Percentiles rank a stretch among this genome's conserved stretches.
These are phyloP conservation scores for Theileria equi DNA, from an alignment of 169 alveolate genomes.

Conservation along the genomic window DNA sequence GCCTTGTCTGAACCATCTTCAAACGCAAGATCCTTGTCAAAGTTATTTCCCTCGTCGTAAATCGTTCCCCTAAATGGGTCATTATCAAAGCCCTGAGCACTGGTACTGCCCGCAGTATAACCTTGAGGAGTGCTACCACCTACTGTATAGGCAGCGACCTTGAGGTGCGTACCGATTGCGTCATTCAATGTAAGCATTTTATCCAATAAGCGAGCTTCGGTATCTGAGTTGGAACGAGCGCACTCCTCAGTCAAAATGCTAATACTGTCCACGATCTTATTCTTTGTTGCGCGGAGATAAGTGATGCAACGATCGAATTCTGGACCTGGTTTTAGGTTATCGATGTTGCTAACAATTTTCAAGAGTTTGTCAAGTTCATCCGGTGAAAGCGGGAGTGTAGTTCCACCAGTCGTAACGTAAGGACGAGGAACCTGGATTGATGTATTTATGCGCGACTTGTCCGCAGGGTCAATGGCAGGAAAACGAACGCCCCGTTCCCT, in stretches of 20 bases:
- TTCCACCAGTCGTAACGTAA: background rate
- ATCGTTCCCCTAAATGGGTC: background rate
- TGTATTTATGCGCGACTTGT: conserved; percentile 8
- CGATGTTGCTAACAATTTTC: conserved; percentile 14
- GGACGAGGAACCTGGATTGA: background rate
- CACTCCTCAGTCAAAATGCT: conserved; percentile 36
- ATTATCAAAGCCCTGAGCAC: background rate
- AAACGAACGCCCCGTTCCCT: conserved; percentile 68
- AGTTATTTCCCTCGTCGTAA: background rate
- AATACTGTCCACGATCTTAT: conserved; percentile 21
- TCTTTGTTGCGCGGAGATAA: conserved; percentile 16
- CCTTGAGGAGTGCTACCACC: background rate
- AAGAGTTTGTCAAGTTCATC: conserved; percentile 39
- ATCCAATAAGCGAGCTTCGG: conserved; percentile 25
- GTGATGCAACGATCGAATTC: conserved; percentile 9
- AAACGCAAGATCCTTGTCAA: background rate
- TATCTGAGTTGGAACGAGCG: background rate
- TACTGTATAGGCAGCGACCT: background rate
- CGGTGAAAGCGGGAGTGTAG: conserved; percentile 19
- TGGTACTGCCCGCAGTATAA: background rate
- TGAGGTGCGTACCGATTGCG: conserved; percentile 29
- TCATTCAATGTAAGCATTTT: conserved; percentile 55
- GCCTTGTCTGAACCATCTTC: background rate
- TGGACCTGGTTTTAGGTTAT: conserved; percentile 5
- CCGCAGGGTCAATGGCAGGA: conserved; percentile 30